Conservation (phyloP, 2,329 filamentous ascomycete species). For the Diaporthe humulicola region DNA sequence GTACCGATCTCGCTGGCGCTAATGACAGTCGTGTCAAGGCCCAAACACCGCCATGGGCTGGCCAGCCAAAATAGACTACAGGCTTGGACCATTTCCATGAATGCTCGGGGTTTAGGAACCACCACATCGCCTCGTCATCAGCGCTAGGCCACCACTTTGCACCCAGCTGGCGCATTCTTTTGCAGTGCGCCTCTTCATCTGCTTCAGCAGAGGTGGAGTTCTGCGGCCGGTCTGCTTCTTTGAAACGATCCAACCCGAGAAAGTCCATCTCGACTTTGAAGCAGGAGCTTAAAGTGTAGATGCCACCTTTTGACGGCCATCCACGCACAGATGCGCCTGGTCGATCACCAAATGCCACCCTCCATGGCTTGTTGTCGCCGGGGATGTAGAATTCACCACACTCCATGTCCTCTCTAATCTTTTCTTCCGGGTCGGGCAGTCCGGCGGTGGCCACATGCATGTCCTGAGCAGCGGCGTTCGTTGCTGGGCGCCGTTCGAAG, state of each 20-base stretch:
- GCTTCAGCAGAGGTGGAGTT: background rate
- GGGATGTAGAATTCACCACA: background rate
- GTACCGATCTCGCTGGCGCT: background rate
- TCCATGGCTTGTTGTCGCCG: background rate
- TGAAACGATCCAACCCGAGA: background rate
- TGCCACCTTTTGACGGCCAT: background rate
- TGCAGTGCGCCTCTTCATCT: conserved; percentile 5
- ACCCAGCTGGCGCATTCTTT: background rate
- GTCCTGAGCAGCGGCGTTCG: background rate
- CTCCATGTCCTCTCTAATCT: background rate
- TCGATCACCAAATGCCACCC: background rate
- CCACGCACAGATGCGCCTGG: background rate
- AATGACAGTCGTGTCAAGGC: background rate
- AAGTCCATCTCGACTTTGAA: background rate
- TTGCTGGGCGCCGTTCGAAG: background rate
- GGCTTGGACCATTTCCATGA: background rate
- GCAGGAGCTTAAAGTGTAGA: background rate
- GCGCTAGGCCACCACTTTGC: background rate
- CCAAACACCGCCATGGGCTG: background rate
- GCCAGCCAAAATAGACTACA: background rate
- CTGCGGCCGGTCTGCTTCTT: background rate
- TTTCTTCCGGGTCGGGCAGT: background rate
- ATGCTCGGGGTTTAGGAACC: background rate
- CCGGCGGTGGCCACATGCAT: background rate
- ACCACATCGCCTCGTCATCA: background rate